Conservation (phyloP, 164 flowering plant species). For the Annona cherimola region DNA sequence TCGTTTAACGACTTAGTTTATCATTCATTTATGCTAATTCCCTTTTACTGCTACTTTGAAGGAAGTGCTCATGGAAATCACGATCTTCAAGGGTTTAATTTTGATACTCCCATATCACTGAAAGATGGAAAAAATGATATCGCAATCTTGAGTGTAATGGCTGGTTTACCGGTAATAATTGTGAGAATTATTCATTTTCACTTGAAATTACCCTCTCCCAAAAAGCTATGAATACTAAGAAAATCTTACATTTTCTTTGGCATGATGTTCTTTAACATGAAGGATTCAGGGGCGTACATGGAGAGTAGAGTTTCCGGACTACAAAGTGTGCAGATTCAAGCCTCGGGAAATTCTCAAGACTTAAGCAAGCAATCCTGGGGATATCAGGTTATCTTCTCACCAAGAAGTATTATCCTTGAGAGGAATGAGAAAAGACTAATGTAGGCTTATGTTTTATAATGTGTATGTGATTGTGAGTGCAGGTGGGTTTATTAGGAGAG, state of each 20-base stretch:
- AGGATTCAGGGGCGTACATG: slow-evolving; percentile 65
- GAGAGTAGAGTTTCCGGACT: slow-evolving; percentile 45
- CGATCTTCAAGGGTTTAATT: slow-evolving; percentile 14
- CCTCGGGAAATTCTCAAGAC: slow-evolving; percentile 11
- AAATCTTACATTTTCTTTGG: slow-evolving; percentile 7
- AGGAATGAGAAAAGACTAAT: not conserved
- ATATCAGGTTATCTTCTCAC: slow-evolving; percentile 39
- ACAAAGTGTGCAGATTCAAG: slow-evolving; percentile 28
- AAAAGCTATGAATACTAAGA: not conserved
- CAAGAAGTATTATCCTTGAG: not conserved
- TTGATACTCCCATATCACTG: slow-evolving; percentile 31
- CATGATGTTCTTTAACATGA: not conserved
- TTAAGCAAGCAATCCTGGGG: slow-evolving; percentile 40
- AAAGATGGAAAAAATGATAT: slow-evolving; percentile 48
- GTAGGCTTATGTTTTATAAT: not conserved
- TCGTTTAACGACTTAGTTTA: no score
- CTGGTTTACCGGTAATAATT: slow-evolving; percentile 72
- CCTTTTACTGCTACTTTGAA: slow-evolving; percentile 11
- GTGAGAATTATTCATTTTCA: not conserved
- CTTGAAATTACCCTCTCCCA: not conserved
- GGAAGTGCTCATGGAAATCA: slow-evolving; percentile 68
- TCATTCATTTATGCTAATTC: no score
- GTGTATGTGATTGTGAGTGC: not conserved
- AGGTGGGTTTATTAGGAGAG: slow-evolving; percentile 52
- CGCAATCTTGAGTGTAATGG: slow-evolving; percentile 73